These are phyloP conservation scores for Mortierella sp. DNA, from an alignment of 371 early-diverging fungal species.

Conservation along the genomic window DNA sequence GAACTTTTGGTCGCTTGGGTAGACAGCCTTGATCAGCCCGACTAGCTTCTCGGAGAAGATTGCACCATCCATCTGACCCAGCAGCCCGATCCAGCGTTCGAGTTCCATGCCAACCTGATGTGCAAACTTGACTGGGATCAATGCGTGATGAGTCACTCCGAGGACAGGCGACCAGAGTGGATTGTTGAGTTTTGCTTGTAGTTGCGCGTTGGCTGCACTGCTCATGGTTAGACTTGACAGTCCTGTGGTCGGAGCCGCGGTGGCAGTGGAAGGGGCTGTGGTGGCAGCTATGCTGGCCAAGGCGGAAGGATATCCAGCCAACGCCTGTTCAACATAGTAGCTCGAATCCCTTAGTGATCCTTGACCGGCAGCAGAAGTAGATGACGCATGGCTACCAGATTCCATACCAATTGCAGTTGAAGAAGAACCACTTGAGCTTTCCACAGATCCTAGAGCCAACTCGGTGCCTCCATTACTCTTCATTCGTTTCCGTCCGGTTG, in stretches of 20 bases:
- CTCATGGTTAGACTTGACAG: background rate
- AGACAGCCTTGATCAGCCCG: conserved; percentile 43
- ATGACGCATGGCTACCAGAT: background rate
- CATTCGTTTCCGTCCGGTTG: conserved; percentile 8
- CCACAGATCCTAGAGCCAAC: background rate
- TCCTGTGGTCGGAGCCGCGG: too few species aligned
- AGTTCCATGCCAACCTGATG: conserved; percentile 20
- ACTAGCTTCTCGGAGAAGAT: conserved; percentile 35
- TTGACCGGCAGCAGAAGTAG: background rate
- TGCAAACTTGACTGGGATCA: conserved; percentile 18
- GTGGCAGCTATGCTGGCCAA: background rate
- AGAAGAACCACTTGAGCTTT: background rate
- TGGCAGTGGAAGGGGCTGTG: background rate
- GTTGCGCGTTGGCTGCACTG: conserved; percentile 8
- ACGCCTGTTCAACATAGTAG: conserved; percentile 22
- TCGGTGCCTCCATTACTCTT: conserved; percentile 16
- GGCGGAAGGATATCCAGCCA: conserved; percentile 9
- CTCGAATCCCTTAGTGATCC: conserved; percentile 1
- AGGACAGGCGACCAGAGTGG: conserved; percentile 47
- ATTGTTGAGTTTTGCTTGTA: conserved; percentile 32
- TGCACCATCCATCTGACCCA: conserved; percentile 36
- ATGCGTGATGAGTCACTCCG: conserved; percentile 24
- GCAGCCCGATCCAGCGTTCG: conserved; percentile 34
- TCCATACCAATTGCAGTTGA: background rate
- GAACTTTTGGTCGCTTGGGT: conserved; percentile 52